phyloP scores from a whole-genome alignment of 371 early-diverging fungal genomes.

The Apophysomyces trapeziformis region DNA sequence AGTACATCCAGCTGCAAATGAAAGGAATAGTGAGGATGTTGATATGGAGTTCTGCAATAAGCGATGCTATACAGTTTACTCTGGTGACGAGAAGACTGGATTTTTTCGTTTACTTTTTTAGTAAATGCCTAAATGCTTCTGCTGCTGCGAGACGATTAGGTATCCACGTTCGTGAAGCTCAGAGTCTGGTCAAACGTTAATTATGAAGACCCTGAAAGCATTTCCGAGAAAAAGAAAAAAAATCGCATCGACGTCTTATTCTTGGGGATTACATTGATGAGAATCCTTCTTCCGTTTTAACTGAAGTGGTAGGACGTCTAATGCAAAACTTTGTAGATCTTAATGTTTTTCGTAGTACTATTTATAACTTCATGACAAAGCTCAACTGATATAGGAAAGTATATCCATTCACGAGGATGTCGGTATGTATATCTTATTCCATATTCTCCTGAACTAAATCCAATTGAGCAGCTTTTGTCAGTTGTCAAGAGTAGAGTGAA shows the following conservation, averaged over 20 bases:
- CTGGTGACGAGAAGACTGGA: neutral
- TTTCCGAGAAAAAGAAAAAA: conserved; percentile 21
- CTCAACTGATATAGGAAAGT: conserved; percentile 11
- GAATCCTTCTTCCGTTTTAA: conserved; percentile 18
- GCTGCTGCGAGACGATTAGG: conserved; percentile 27
- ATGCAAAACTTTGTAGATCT: conserved; percentile 21
- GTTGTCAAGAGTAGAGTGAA: neutral
- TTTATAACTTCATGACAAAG: too few relatives aligned
- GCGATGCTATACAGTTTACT: neutral
- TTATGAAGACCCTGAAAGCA: conserved; percentile 26
- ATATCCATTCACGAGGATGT: conserved; percentile 16
- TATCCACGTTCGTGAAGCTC: conserved; percentile 27
- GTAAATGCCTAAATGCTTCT: conserved; percentile 19
- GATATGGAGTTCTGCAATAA: neutral
- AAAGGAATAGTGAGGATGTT: neutral
- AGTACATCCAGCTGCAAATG: neutral
- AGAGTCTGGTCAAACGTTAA: conserved; percentile 23
- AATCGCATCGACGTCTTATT: conserved; percentile 10
- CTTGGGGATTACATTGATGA: conserved; percentile 22
- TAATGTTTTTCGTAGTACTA: conserved; percentile 15
- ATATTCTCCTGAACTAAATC: neutral
- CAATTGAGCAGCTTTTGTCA: neutral
- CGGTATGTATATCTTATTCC: neutral
- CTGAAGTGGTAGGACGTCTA: conserved; percentile 22
- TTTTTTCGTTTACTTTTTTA: neutral